Evolutionary conservation across 371 early-diverging fungal genomes (phyloP), one percentile per base, ranked within the genome.

Genomic region (Capillidium rhysosporum): DNA sequence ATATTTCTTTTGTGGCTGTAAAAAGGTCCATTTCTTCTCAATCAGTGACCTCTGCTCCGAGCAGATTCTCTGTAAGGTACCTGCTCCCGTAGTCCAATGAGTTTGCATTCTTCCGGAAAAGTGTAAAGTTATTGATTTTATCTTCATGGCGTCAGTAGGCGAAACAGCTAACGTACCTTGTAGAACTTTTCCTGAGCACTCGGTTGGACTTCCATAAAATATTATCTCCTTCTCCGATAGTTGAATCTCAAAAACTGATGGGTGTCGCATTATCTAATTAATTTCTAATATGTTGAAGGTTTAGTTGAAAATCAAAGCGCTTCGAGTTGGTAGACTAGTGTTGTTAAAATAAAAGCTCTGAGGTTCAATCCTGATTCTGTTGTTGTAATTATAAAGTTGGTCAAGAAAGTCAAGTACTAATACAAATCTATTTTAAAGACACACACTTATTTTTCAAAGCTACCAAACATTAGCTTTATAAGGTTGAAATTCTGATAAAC

Each of bases 1-100:
- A 18, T 12, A 12, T 18, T 49, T 49, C 18, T 51, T 47, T 16
- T 49, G 49, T 4, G 48, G 43, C 25, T 46, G 49, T 40, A 56
- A 43, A 41, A 56, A 56, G 12, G 39, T 49, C 56, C 56, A 56
- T 9, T 18, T 8, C 25, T 49, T 46, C 29, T 56, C 49, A 16
- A 49, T 56, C 16, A 56, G 25, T 8, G 49, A 47, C 4, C 40
- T 12, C 18, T 47, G 23, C 20, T 57, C 58, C 34, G 54, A 24
- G 23, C 44, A 53, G 1, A 53, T 21, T 23, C 40, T 9, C 40
- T 40, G 44, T 20, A 53, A 34, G 39, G 43, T 41, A 26, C 54
- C 54, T 5, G 40, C 54, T 14, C 44, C 54, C 23, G 51, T 26
- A 9, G 51, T 51, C 54, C 54, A 53, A 9, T 43, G 44, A 26